These are phyloP conservation scores for Monosiga brevicollis DNA, from an alignment of 78 protist species.

Conservation along the genomic window DNA sequence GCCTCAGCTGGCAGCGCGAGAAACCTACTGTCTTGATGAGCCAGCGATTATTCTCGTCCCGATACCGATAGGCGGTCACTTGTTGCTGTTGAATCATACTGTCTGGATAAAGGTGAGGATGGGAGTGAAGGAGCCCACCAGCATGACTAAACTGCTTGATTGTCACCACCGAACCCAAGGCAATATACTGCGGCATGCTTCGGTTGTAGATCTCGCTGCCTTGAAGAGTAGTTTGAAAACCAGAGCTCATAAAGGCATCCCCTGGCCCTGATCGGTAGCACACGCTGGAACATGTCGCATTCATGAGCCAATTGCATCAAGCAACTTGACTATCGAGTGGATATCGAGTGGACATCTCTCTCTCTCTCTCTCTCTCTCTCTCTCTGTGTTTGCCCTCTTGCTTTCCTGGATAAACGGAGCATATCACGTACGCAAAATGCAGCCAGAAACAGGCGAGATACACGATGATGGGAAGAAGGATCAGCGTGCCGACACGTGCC, in stretches of 20 bases:
- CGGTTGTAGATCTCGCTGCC: conserved; percentile 8
- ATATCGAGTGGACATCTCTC: no score
- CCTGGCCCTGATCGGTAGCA: conserved; percentile 19
- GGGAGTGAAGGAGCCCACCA: conserved; percentile 33
- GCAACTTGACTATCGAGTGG: no score
- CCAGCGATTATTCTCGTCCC: conserved; percentile 23
- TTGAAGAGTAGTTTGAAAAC: conserved; percentile 14
- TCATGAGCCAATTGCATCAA: not conserved
- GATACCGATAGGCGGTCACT: conserved; percentile 16
- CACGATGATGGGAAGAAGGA: conserved; percentile 7
- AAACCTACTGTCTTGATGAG: not conserved
- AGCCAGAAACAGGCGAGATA: conserved; percentile 17
- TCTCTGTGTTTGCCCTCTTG: no score
- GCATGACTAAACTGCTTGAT: not conserved
- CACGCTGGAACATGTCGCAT: not conserved
- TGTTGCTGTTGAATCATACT: conserved; percentile 16
- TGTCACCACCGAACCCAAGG: conserved; percentile 8
- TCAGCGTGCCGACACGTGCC: conserved; percentile 14
- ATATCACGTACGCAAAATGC: conserved; percentile 30
- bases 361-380: no score
- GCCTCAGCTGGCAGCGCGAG: no score
- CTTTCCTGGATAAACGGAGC: no score
- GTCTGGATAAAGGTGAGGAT: conserved; percentile 14
- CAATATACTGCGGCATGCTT: not conserved
- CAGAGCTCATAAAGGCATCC: conserved; percentile 21